Evolutionary conservation across 139 green algal species (phyloP).

Genomic region (Chlorella sp.): DNA sequence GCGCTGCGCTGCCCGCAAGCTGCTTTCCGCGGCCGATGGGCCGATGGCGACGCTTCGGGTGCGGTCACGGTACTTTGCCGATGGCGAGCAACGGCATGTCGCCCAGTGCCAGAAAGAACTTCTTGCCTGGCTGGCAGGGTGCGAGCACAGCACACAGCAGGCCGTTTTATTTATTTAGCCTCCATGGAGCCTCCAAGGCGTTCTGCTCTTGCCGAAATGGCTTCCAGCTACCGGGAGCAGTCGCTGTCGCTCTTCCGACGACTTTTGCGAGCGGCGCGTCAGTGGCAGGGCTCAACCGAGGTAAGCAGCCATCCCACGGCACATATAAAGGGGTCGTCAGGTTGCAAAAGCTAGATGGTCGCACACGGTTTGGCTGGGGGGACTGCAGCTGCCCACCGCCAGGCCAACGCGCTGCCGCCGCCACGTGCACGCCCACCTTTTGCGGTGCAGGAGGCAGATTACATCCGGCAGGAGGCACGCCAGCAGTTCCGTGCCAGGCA

Average conservation of each 20-base stretch:
- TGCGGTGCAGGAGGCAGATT: conserved; percentile 1
- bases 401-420: background rate
- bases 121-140: background rate
- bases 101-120: too few species aligned
- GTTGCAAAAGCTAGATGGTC: too few species aligned
- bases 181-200: background rate
- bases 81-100: too few species aligned
- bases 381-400: background rate
- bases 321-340: background rate
- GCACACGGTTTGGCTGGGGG: background rate
- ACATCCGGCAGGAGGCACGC: conserved; percentile 16
- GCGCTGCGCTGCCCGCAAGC: background rate
- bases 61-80: too few species aligned
- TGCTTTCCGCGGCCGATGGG: background rate
- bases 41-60: background rate
- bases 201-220: background rate
- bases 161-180: too few species aligned
- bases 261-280: background rate
- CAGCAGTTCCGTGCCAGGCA: conserved; percentile 19
- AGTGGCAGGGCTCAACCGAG: conserved; percentile 7
- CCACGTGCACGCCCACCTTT: background rate
- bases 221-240: background rate
- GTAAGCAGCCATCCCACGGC: background rate
- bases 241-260: background rate
- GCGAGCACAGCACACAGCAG: too few species aligned